Conservation (phyloP, 2,329 filamentous ascomycete genomes). For the Xylariaceae sp. region DNA sequence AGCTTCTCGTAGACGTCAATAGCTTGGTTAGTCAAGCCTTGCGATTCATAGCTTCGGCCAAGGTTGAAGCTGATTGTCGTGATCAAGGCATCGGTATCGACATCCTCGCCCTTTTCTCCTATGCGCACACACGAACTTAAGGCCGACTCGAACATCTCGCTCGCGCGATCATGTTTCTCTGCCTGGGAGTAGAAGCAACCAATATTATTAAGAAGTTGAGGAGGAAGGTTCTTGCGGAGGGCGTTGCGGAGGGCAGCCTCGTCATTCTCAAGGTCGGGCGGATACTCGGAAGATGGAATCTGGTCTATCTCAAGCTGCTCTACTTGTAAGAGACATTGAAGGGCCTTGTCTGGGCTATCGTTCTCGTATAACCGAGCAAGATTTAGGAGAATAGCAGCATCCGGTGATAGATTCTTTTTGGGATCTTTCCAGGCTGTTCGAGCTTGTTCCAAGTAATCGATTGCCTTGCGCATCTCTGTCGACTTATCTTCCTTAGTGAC, state of each 20-base stretch:
- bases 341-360: constrained; percentile 81
- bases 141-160: constrained; percentile 88
- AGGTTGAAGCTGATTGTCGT: constrained; percentile 98
- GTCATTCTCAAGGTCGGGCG: constrained; percentile 58
- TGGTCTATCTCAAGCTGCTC: constrained; percentile 85
- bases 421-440: constrained; percentile 88
- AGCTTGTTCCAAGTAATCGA: constrained; percentile 77
- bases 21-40: constrained; percentile 75
- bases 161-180: constrained; percentile 74
- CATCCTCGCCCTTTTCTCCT: constrained; percentile 66
- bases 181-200: constrained; percentile 91
- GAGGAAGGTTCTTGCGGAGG: constrained; percentile 75
- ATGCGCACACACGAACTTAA: constrained; percentile 82
- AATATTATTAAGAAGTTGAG: constrained; percentile 94
- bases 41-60: constrained; percentile 85
- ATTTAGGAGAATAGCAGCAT: constrained; percentile 85
- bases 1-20: constrained; percentile 84
- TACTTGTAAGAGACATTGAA: constrained; percentile 87
- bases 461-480: constrained; percentile 79
- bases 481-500: constrained; percentile 83
- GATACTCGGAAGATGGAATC: constrained; percentile 65
- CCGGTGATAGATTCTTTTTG: constrained; percentile 76
- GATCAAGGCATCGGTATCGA: constrained; percentile 86
- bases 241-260: constrained; percentile 56
- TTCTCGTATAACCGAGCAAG: constrained; percentile 86